A percentile compares a stretch with the other conserved stretches of the same genome.
These are phyloP conservation scores for Chlamydomonas incerta DNA, from an alignment of 139 green algal species.

Conservation along the genomic window DNA sequence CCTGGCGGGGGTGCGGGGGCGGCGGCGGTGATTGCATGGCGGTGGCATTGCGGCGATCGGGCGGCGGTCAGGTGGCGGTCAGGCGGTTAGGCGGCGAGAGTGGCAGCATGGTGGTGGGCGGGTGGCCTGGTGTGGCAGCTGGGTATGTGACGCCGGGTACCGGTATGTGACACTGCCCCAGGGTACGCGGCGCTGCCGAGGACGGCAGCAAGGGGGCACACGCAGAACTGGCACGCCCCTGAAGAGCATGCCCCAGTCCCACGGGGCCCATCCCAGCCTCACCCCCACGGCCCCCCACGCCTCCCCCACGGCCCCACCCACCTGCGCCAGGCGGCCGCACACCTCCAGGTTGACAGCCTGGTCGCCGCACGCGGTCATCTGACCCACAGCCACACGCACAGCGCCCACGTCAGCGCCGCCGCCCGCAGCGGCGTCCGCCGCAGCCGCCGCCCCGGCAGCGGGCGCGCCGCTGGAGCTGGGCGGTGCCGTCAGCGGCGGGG, in stretches of 20 bases:
- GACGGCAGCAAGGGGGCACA: too few relatives aligned
- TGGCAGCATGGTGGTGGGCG: slow-evolving; percentile 56
- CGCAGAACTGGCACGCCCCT: too few relatives aligned
- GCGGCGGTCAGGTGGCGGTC: too few relatives aligned
- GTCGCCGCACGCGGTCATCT: slow-evolving; percentile 79
- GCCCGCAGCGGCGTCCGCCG: neutral
- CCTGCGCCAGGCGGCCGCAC: slow-evolving; percentile 66
- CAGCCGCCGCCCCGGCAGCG: too few relatives aligned
- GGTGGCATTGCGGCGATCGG: too few relatives aligned
- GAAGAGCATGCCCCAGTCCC: too few relatives aligned
- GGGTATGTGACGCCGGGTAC: too few relatives aligned
- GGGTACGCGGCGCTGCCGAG: too few relatives aligned
- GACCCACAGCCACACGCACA: slow-evolving; percentile 72
- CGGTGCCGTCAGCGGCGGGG: neutral
- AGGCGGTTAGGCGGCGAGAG: too few relatives aligned
- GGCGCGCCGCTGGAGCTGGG: neutral
- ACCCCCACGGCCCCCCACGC: neutral
- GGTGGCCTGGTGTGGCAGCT: neutral
- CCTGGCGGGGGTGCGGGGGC: slow-evolving; percentile 26
- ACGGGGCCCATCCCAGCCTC: too few relatives aligned
- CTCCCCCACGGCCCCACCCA: neutral
- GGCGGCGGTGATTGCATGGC: too few relatives aligned
- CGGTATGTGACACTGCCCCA: too few relatives aligned
- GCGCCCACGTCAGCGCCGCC: neutral
- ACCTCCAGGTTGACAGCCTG: slow-evolving; percentile 69